A percentile compares a stretch with the other conserved stretches of the same genome.
Evolutionary conservation across 768 basidiomycete species (phyloP).

Genomic region (Rhodotorula toruloides): DNA sequence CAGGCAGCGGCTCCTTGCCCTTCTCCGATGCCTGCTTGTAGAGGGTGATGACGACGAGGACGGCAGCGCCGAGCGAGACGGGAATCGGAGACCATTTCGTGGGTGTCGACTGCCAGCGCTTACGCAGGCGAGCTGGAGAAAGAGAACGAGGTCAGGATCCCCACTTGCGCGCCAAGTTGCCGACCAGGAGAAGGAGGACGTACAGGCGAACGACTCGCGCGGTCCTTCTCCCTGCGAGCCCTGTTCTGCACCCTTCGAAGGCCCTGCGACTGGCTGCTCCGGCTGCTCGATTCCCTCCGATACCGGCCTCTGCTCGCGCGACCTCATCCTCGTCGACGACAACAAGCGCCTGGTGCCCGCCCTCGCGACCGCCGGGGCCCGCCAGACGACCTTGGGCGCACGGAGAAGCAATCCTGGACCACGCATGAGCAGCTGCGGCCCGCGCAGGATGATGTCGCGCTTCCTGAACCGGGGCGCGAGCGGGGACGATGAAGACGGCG

Average conservation of each 20-base stretch:
- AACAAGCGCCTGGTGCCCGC: slow-evolving; percentile 23
- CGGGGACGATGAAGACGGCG: neutral
- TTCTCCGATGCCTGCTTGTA: slow-evolving; percentile 37
- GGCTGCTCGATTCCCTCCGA: neutral
- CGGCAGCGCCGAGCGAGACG: slow-evolving; percentile 47
- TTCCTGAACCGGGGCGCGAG: slow-evolving; percentile 10
- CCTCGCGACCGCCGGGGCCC: slow-evolving; percentile 20
- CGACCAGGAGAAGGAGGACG: neutral
- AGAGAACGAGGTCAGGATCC: neutral
- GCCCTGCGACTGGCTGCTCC: neutral
- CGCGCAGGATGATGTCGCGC: slow-evolving; percentile 34
- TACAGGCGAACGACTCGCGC: slow-evolving; percentile 28
- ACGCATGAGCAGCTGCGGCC: slow-evolving; percentile 24
- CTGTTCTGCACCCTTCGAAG: neutral
- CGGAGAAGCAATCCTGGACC: slow-evolving; percentile 30
- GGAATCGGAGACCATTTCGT: slow-evolving; percentile 95
- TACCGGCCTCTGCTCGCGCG: slow-evolving; percentile 10
- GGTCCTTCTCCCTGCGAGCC: neutral
- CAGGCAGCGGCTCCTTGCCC: slow-evolving; percentile 21
- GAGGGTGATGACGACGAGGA: slow-evolving; percentile 39
- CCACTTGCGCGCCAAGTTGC: no score
- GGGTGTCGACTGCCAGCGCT: slow-evolving; percentile 78
- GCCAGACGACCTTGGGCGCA: slow-evolving; percentile 27
- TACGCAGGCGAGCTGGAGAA: slow-evolving; percentile 51
- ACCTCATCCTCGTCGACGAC: neutral